A percentile compares a stretch with the other conserved stretches of the same genome.
Evolutionary conservation across 1,284 basidiomycete genomes (phyloP).

Genomic region (Leccinum angustisporum): DNA sequence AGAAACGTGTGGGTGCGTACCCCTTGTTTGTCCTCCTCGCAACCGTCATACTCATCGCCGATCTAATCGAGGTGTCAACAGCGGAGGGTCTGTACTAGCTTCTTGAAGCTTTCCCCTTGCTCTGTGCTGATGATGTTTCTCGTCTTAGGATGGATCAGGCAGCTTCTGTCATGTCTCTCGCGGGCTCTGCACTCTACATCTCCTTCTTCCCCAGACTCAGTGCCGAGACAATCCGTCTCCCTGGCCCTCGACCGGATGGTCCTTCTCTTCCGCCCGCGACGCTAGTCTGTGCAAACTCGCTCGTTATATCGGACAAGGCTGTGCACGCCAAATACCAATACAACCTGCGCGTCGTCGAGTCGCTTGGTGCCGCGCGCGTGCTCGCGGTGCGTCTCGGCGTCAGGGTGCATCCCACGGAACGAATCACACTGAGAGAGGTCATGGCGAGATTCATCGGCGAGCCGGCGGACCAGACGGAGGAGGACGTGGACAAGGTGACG

Average conservation of each 20-base stretch:
- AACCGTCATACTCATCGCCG: neutral
- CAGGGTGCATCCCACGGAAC: conserved; percentile 43
- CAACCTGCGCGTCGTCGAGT: conserved; percentile 88
- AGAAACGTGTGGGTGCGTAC: conserved; percentile 71
- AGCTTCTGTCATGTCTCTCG: conserved; percentile 72
- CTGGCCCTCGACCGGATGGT: conserved; percentile 37
- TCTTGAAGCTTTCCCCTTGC: neutral
- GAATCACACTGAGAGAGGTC: conserved; percentile 51
- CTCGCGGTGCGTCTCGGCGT: conserved; percentile 60
- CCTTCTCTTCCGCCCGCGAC: conserved; percentile 41
- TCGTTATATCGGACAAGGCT: conserved; percentile 82
- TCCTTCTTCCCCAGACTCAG: conserved; percentile 77
- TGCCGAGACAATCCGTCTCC: conserved; percentile 63
- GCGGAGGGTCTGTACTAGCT: conserved; percentile 57
- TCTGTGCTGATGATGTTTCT: conserved; percentile 2
- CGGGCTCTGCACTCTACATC: conserved; percentile 74
- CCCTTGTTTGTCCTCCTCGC: conserved; percentile 1
- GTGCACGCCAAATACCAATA: conserved; percentile 75
- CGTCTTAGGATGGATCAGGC: conserved; percentile 75
- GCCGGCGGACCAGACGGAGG: conserved; percentile 40
- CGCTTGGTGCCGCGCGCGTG: conserved; percentile 73
- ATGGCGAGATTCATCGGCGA: conserved; percentile 51
- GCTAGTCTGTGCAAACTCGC: conserved; percentile 83
- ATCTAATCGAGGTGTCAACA: conserved; percentile 55
- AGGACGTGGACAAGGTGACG: conserved; percentile 45